Base-by-base conservation (phyloP, 2,329 filamentous ascomycete genomes). In the Alternaria tenuissima region DNA sequence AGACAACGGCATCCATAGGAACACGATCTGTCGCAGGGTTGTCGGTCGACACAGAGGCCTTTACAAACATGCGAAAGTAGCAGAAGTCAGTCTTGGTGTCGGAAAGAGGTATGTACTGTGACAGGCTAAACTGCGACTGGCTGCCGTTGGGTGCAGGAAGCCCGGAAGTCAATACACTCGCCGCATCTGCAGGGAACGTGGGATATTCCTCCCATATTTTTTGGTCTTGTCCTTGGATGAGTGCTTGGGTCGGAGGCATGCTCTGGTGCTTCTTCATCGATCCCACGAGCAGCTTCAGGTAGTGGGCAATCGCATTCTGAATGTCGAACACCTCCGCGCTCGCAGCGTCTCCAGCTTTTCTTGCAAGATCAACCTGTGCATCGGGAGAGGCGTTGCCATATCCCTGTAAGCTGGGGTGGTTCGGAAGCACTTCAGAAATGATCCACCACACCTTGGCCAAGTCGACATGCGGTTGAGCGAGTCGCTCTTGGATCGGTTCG, bases 361-460 rank as follows among this genome's bases (percentile, higher is more conserved):
- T 80, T 3, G 78, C 78, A 5, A 81, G 70, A 4, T 80, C 77
- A n/a, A 79, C 67, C 48, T 76, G 72, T 1, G 62, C 64, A n/a
- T 72, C 72, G 4, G 67, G 69, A 9, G 57, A 48, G 39, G 67
- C 58, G 18, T 65, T 64, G 18, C 70, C 71, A 18, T 74, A 80
- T 32, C 57, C 67, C 36, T 56, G 63, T 26, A 79, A 41, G 16
- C 46, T 61, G 1, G 77, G 75, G 56, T 80, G 78, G 18, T 68
- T 73, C 1, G 69, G 70, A 7, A 84, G 63, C 14, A 82, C 74
- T 57, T 83, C 79, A 5, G 74, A 75, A 6, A 83, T 59, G n/a
- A 97, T 87, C 93, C 94, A 97, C 76, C 92, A 90, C 0, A 89
- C 85, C 76, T 97, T 97, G 24, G 92, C 89, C 52, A 97, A 82